Base-by-base conservation (phyloP, 176 grass and related monocot genomes). In the Thalia dealbata region DNA sequence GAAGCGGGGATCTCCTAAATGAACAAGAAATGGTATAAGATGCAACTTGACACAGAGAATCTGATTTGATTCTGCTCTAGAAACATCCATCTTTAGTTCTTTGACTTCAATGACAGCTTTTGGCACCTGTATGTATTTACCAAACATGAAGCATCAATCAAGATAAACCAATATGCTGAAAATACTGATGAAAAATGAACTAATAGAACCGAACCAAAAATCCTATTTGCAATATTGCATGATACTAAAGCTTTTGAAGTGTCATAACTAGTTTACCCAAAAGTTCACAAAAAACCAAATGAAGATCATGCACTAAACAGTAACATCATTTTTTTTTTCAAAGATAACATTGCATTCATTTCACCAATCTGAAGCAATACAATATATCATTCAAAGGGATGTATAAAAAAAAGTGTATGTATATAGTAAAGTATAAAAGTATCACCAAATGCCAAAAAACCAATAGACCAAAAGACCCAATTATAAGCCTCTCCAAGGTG, bases 31-130 rank as follows among this genome's bases (percentile, higher is more conserved):
- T 23, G 73, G 73, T 46, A 62, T n/a, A 77, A 68, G 75, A 27
- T 38, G 6, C 29, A 55, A 77, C 29, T 77, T 77, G 24, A 67
- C 75, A 52, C 21, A 45, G 18, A 48, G 63, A 68, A 52, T 67
- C 45, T 52, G 61, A 68, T 77, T 77, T 19, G 26, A 76, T 72
- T 52, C 60, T 69, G 73, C 52, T 81, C 65, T 77, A 66, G 80
- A 79, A 78, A 71, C 71, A 23, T 79, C 77, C 52, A 71, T 24
- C 55, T 61, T 69, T 41, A 88, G 79, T 81, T 83, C 81, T 85
- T 76, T 71, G 24, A 76, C 76, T 21, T 73, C 71, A 76, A 59
- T 42, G 22, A 69, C 66, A 65, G 52, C 50, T 71, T 72, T 73
- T 43, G 69, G 50, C 23, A 80, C 46, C 75, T 76, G 35, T 71